These are phyloP conservation scores for Eucalyptus sp. DNA, from an alignment of 345 rosid species.

Conservation along the genomic window DNA sequence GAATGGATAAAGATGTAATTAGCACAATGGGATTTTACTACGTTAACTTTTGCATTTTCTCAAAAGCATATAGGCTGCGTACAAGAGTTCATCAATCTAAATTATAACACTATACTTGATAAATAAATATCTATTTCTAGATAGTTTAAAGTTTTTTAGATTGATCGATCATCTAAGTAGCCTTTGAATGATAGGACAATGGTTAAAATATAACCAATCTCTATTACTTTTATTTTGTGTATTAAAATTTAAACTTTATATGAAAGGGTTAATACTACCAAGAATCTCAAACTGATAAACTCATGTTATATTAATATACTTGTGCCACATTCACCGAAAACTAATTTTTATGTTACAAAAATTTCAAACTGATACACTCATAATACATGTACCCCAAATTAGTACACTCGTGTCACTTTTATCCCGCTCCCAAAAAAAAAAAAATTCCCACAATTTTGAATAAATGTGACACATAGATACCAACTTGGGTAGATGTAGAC, in stretches of 20 bases:
- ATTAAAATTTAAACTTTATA: background rate
- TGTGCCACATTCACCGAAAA: background rate
- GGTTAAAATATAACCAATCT: background rate
- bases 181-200: background rate
- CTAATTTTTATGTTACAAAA: background rate
- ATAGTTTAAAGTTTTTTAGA: background rate
- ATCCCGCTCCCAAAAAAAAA: background rate
- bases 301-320: background rate
- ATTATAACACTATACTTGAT: background rate
- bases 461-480: background rate
- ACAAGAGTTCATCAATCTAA: background rate
- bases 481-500: background rate
- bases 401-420: background rate
- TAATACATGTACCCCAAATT: background rate
- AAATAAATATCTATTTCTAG: background rate
- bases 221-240: background rate
- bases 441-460: background rate
- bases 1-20: background rate
- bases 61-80: background rate
- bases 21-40: background rate
- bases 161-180: background rate
- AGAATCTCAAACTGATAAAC: background rate
- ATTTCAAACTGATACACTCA: accelerated
- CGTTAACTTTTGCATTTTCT: background rate
- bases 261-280: background rate